These are phyloP conservation scores for Phytopythium boreale DNA, from an alignment of 352 stramenopile genomes.

Conservation along the genomic window DNA sequence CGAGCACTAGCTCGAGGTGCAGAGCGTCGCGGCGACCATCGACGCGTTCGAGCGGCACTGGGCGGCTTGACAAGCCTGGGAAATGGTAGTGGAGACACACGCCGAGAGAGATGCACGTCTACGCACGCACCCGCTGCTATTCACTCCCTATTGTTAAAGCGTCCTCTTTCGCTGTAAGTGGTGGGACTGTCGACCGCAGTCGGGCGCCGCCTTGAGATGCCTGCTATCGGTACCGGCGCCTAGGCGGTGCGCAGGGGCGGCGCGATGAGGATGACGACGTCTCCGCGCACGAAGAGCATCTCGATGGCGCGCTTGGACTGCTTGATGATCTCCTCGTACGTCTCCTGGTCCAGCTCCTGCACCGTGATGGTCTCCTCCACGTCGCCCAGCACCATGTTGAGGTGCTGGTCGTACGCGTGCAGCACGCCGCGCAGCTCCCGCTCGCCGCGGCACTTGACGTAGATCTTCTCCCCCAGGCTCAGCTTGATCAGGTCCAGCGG, in stretches of 20 bases:
- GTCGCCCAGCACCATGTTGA: conserved; percentile 98
- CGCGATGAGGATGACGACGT: conserved; percentile 98
- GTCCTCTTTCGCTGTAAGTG: too few relatives aligned
- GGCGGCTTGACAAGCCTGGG: too few relatives aligned
- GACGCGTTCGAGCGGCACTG: conserved; percentile 33
- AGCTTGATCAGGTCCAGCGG: conserved; percentile 98
- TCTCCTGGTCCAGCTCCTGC: conserved; percentile 97
- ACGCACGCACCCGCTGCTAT: conserved; percentile 4
- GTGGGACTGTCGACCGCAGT: neutral
- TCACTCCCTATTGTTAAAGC: neutral
- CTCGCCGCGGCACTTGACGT: conserved; percentile 98
- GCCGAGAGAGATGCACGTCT: neutral
- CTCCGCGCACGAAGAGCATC: conserved; percentile 99
- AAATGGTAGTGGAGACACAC: too few relatives aligned
- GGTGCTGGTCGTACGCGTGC: conserved; percentile 98
- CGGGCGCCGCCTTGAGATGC: neutral
- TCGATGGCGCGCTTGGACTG: conserved; percentile 94
- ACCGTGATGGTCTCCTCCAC: conserved; percentile 98
- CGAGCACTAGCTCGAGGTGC: neutral
- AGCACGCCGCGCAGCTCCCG: conserved; percentile 96
- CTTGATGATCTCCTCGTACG: conserved; percentile 97
- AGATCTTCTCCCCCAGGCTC: conserved; percentile 98
- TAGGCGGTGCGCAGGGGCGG: conserved; percentile 93
- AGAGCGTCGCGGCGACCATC: conserved; percentile 28
- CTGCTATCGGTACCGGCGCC: neutral